Evolutionary conservation across 768 basidiomycete genomes (phyloP).

Genomic region (Daedaleopsis sinensis): DNA sequence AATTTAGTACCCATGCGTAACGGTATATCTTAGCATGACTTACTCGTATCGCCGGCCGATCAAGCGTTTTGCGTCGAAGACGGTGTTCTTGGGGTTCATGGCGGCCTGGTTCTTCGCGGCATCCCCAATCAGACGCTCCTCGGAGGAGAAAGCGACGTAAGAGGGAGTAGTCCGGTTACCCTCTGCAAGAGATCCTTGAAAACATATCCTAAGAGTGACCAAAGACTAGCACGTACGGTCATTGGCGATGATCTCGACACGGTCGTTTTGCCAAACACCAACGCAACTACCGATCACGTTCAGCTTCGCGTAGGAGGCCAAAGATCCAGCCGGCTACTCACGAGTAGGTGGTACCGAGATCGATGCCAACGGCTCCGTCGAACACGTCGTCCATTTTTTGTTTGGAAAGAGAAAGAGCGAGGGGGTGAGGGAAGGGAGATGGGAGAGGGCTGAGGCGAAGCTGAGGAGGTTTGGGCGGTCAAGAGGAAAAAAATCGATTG

Average conservation of each 20-base stretch:
- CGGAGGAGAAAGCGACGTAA: slow-evolving; percentile 96
- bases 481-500: slow-evolving; percentile 44
- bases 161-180: slow-evolving; percentile 99
- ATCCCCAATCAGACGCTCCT: slow-evolving; percentile 98
- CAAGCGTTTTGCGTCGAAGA: slow-evolving; percentile 99
- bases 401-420: slow-evolving; percentile 37
- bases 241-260: slow-evolving; percentile 98
- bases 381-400: slow-evolving; percentile 90
- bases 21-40: slow-evolving; percentile 30
- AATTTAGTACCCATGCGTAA: background rate
- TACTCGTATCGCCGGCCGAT: slow-evolving; percentile 97
- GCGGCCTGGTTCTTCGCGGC: slow-evolving; percentile 98
- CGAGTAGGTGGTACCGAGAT: slow-evolving; percentile 98
- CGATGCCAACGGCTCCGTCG: slow-evolving; percentile 97
- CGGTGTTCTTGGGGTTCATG: slow-evolving; percentile 99
- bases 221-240: slow-evolving; percentile 65
- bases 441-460: slow-evolving; percentile 18
- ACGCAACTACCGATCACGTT: slow-evolving; percentile 69
- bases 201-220: slow-evolving; percentile 7
- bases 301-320: slow-evolving; percentile 12
- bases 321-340: slow-evolving; percentile 39
- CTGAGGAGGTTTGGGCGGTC: slow-evolving; percentile 24
- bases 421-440: slow-evolving; percentile 32
- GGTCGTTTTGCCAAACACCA: slow-evolving; percentile 99
- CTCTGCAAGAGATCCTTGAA: slow-evolving; percentile 50